Base-by-base conservation (phyloP, 805 yeast species). In the Candida peoriensis region DNA sequence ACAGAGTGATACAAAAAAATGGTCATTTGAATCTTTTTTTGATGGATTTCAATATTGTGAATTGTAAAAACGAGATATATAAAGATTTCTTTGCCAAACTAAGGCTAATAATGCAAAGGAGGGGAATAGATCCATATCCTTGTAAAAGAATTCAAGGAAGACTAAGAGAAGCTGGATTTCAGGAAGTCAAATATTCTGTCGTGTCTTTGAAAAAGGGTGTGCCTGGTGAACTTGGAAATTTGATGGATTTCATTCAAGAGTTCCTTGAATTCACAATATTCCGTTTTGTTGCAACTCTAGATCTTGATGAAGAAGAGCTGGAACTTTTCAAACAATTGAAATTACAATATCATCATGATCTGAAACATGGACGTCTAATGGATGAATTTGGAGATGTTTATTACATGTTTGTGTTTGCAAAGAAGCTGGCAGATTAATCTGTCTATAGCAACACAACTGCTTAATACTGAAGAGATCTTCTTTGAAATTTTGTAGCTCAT, bases 81-180 rank as follows among this genome's bases (percentile, higher is more conserved):
- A 19, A 21, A 4, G 31, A 32, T 3, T 50, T 47, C 24, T 44
- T 45, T 18, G 12, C n/a, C 0, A 42, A 22, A 24, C 10, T 50
- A 4, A 39, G 43, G 32, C 34, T 35, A 2, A 15, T 43, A 4
- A 11, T 48, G 18, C 15, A 13, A 3, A 43, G 41, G 10, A 43
- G 37, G 17, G 47, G 46, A 1, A 39, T 50, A 12, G 55, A 53
- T 33, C 55, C 55, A 14, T 43, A 35, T 34, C 58, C 58, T 8
- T 50, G 55, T 21, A 45, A 30, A 27, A 36, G 36, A 12, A 38
- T 43, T 4, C 44, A 37, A 12, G 18, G 18, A n/a, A 32, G 48
- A 18, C 19, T 52, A 16, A 35, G 13, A 15, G 45, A 48, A 11
- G 47, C 54, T 11, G 56, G 56, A 3, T 53, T 48, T 33, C 24